A percentile compares a stretch with the other conserved stretches of the same genome.
These are phyloP conservation scores for Allomyces macrogynus DNA, from an alignment of 192 early-diverging fungal species.

Conservation along the genomic window DNA sequence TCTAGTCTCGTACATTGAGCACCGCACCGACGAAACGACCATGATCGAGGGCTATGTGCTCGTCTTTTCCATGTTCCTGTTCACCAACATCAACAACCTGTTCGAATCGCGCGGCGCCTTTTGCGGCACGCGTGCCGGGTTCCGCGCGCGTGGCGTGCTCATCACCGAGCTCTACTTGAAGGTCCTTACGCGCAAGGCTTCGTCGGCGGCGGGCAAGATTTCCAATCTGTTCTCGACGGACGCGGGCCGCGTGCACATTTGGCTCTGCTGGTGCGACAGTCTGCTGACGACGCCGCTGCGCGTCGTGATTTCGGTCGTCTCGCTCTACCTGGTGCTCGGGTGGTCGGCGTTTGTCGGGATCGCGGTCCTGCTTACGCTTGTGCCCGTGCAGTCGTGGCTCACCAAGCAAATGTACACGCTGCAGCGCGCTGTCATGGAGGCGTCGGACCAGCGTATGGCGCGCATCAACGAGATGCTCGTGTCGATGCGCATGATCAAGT, in stretches of 20 bases:
- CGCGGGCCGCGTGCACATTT: conserved; percentile 33
- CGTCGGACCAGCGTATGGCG: conserved; percentile 61
- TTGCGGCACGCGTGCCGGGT: neutral
- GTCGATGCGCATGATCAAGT: conserved; percentile 84
- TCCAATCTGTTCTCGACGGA: conserved; percentile 18
- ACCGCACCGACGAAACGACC: neutral
- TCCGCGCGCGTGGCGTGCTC: neutral
- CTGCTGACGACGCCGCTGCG: conserved; percentile 44
- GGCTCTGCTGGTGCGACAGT: conserved; percentile 29
- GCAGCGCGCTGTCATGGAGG: conserved; percentile 31
- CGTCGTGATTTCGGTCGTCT: conserved; percentile 40
- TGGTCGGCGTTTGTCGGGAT: conserved; percentile 64
- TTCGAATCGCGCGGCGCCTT: neutral
- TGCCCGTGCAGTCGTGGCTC: conserved; percentile 28
- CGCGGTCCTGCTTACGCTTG: conserved; percentile 38
- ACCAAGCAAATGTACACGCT: conserved; percentile 21
- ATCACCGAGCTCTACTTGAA: conserved; percentile 3
- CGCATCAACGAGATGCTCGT: conserved; percentile 68
- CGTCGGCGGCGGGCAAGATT: conserved; percentile 3
- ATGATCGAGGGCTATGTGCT: neutral
- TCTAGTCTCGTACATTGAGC: neutral
- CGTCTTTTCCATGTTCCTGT: neutral
- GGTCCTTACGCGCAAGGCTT: neutral
- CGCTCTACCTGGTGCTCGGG: conserved; percentile 60
- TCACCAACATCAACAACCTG: neutral